phyloP scores from a whole-genome alignment of 371 early-diverging fungal species.

The Blastocladiella emersonii region DNA sequence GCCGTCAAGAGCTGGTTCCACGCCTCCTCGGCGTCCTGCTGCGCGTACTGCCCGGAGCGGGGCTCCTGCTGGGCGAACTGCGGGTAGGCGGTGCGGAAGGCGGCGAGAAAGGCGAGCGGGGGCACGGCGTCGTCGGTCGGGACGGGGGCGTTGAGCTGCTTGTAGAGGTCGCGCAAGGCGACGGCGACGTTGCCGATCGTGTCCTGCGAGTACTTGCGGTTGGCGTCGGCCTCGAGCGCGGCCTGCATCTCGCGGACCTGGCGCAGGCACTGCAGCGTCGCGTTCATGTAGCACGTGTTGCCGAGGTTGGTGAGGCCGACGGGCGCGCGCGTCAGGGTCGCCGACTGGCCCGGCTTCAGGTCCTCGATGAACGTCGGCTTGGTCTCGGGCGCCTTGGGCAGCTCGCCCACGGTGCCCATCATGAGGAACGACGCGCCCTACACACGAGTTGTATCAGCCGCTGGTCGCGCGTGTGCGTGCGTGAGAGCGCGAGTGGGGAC shows the following conservation, averaged over 20 bases:
- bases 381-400: slow-evolving; percentile 55
- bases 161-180: slow-evolving; percentile 56
- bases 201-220: background rate
- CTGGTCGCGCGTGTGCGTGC: no score
- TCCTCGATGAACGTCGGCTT: slow-evolving; percentile 74
- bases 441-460: no score
- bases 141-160: slow-evolving; percentile 29
- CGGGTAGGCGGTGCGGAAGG: slow-evolving; percentile 60
- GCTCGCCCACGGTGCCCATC: slow-evolving; percentile 90
- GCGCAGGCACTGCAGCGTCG: slow-evolving; percentile 88
- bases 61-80: slow-evolving; percentile 66
- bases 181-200: slow-evolving; percentile 37
- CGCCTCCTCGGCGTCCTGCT: slow-evolving; percentile 98
- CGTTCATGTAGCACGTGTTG: slow-evolving; percentile 98
- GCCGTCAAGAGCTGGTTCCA: slow-evolving; percentile 43
- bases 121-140: slow-evolving; percentile 53
- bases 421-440: slow-evolving; percentile 36
- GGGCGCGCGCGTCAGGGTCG: slow-evolving; percentile 64
- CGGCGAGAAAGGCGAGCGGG: slow-evolving; percentile 65
- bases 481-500: no score
- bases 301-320: slow-evolving; percentile 85
- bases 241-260: slow-evolving; percentile 69
- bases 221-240: slow-evolving; percentile 36
- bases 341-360: slow-evolving; percentile 72
- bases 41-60: slow-evolving; percentile 48